These are phyloP conservation scores for Ailanthus altissimus DNA, from an alignment of 345 rosid species.

Conservation along the genomic window DNA sequence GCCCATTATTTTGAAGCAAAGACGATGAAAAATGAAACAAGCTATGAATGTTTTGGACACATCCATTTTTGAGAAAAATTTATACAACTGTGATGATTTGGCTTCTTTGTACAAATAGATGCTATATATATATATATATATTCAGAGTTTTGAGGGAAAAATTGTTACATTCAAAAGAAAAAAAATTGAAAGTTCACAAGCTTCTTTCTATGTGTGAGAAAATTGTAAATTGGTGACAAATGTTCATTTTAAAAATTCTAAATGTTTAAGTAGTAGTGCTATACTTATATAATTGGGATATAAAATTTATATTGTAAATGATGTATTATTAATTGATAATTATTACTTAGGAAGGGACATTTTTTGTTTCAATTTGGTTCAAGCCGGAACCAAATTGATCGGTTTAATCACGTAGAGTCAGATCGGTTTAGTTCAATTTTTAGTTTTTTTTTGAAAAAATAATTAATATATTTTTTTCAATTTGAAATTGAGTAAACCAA, in stretches of 20 bases:
- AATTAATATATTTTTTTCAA: too few species aligned
- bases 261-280: too few species aligned
- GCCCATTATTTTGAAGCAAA: constrained; percentile 16
- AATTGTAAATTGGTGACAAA: neutral
- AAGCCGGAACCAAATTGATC: too few species aligned
- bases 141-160: neutral
- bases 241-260: neutral
- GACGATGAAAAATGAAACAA: neutral
- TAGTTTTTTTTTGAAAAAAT: too few species aligned
- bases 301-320: too few species aligned
- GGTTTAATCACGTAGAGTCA: too few species aligned
- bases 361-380: too few species aligned
- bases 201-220: neutral
- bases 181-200: neutral
- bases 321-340: too few species aligned
- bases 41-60: constrained; percentile 4
- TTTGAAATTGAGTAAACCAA: too few species aligned
- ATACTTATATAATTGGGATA: too few species aligned
- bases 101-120: constrained; percentile 10
- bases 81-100: neutral
- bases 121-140: neutral
- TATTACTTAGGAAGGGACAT: too few species aligned
- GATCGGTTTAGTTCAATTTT: too few species aligned
- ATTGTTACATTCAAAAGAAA: neutral
- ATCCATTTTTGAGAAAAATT: neutral